These are phyloP conservation scores for Hypericum androsaemum DNA, from an alignment of 345 rosid genomes.

Conservation along the genomic window DNA sequence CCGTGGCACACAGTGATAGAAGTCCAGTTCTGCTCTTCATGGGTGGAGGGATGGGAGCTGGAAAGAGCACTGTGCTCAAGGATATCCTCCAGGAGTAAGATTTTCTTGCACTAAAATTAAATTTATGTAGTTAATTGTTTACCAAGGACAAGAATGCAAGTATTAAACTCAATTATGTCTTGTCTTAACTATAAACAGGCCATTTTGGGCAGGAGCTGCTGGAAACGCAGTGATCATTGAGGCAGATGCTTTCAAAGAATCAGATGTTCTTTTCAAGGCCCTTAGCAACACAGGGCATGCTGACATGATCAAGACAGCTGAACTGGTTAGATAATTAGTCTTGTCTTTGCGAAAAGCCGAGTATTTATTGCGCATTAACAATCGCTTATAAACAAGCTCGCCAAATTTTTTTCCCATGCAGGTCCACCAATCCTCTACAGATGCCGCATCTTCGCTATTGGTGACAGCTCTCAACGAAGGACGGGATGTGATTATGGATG, in stretches of 20 bases:
- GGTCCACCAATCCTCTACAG: slow-evolving; percentile 95
- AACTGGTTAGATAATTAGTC: slow-evolving; percentile 37
- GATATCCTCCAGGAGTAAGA: slow-evolving; percentile 86
- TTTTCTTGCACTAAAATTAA: no score
- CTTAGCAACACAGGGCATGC: slow-evolving; percentile 74
- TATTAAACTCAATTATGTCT: no score
- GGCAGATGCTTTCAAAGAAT: slow-evolving; percentile 93
- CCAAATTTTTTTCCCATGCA: slow-evolving; percentile 15
- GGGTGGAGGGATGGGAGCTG: slow-evolving; percentile 99
- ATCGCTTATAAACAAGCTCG: no score
- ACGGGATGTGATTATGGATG: slow-evolving; percentile 91
- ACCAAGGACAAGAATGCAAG: no score
- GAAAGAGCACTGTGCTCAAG: slow-evolving; percentile 91
- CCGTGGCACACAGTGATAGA: slow-evolving; percentile 67
- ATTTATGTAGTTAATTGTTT: no score
- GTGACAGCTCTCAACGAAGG: slow-evolving; percentile 92
- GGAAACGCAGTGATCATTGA: slow-evolving; percentile 72
- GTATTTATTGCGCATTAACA: no score
- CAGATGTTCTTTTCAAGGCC: slow-evolving; percentile 87
- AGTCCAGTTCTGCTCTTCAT: slow-evolving; percentile 86
- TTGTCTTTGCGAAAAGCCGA: no score
- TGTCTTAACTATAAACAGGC: slow-evolving; percentile 29
- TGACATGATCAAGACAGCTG: slow-evolving; percentile 85
- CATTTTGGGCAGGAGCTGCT: slow-evolving; percentile 80
- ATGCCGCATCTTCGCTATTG: slow-evolving; percentile 86